Base-by-base conservation (phyloP, 208 protist species). In the Acanthamoeba castellanii region DNA sequence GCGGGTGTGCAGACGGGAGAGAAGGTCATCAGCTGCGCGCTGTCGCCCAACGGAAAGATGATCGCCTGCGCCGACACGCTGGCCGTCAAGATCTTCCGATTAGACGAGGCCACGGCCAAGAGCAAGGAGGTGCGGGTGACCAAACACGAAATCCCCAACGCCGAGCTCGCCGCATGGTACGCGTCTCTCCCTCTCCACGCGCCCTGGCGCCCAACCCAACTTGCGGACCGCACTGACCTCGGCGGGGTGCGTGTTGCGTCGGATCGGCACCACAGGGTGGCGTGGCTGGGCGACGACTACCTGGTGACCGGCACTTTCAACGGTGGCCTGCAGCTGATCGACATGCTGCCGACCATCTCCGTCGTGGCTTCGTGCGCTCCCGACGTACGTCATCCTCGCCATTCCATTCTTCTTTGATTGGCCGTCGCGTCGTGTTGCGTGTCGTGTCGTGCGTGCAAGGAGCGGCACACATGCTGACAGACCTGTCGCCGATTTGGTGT, bases 1-100 rank as follows among this genome's bases (percentile, higher is more conserved):
- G 66, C 11, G 30, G 7, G 66, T 27, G 27, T 22, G 34, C 68
- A 76, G 68, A 45, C n/a, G 2, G 68, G 68, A 6, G 68, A 76
- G 34, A 76, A 42, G 68, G 37, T 42, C 27, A 42, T 76, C 34
- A 45, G 68, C 34, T 30, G 68, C 68, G 34, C 27, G 68, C 68
- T 76, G 32, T 76, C 68, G 13, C 68, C 68, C 5, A 76, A 37
- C 68, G 68, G 68, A 6, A 45, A 37, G n/a, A 20, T 27, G 2
- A 76, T 76, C 68, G 68, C 68, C 13, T 42, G 8, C 8, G 68
- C 68, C 27, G 68, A 76, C 68, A 76, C 68, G 68, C 13, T 27
- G 68, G 68, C 18, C 68, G 9, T 76, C n/a, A 76, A 76, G 68
- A n/a, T 76, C 13, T 76, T 76, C 68, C 68, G 68, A 76, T 76